Evolutionary conservation across 495 filamentous ascomycete genomes (phyloP).

Genomic region (Articulospora tetracladia): DNA sequence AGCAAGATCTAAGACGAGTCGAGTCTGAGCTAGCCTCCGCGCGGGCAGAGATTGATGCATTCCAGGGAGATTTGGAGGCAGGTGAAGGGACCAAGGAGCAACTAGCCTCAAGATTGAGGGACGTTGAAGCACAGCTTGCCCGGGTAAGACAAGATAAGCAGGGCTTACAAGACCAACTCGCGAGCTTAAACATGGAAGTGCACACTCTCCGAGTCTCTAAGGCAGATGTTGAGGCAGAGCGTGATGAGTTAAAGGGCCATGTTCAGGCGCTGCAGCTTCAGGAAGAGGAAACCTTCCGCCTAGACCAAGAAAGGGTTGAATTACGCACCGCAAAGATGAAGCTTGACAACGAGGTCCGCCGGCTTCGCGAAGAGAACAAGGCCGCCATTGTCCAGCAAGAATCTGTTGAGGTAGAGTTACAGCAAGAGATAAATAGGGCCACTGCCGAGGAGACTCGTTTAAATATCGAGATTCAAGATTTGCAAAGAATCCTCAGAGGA

Average conservation of each 20-base stretch:
- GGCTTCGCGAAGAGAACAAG: conserved; percentile 54
- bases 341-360: conserved; percentile 54
- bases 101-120: conserved; percentile 29
- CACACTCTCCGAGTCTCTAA: conserved; percentile 49
- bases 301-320: conserved; percentile 60
- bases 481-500: conserved; percentile 39
- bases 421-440: conserved; percentile 39
- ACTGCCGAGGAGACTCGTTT: conserved; percentile 48
- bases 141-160: conserved; percentile 54
- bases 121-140: conserved; percentile 38
- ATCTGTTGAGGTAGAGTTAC: conserved; percentile 31
- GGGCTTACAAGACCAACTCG: conserved; percentile 58
- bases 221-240: conserved; percentile 55
- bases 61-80: conserved; percentile 49
- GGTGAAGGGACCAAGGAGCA: conserved; percentile 32
- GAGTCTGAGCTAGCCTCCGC: conserved; percentile 45
- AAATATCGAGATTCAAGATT: conserved; percentile 43
- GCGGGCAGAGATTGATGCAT: conserved; percentile 48
- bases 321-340: conserved; percentile 55
- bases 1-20: conserved; percentile 36
- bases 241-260: conserved; percentile 59
- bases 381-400: conserved; percentile 44
- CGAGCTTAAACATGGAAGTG: conserved; percentile 56
- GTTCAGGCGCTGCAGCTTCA: conserved; percentile 45
- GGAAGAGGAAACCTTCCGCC: conserved; percentile 46